Conservation (phyloP, 495 filamentous ascomycete species). For the Acidiella bohemica region DNA sequence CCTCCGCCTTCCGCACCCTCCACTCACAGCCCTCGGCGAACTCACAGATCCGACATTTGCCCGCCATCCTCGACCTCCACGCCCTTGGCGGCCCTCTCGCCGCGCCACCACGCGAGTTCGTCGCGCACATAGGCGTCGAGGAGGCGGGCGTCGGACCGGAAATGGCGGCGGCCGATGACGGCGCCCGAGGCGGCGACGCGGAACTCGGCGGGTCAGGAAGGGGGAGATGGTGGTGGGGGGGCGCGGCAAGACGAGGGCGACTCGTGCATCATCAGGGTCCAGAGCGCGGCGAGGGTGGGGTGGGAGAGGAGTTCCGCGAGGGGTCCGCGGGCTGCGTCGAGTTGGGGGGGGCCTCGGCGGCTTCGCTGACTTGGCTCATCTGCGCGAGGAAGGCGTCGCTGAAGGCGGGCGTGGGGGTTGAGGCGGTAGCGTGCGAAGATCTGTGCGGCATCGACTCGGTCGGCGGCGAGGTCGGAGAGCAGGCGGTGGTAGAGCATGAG, state of each 20-base stretch:
- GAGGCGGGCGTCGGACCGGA: slow-evolving; percentile 50
- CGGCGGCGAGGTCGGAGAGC: slow-evolving; percentile 57
- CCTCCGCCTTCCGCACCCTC: slow-evolving; percentile 40
- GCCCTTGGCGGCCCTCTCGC: slow-evolving; percentile 59
- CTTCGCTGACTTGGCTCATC: slow-evolving; percentile 51
- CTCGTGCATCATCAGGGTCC: slow-evolving; percentile 47
- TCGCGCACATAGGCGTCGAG: slow-evolving; percentile 52
- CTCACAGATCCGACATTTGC: slow-evolving; percentile 65
- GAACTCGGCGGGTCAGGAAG: slow-evolving; percentile 53
- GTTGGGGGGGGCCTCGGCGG: slow-evolving; percentile 20
- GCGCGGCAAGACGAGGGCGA: slow-evolving; percentile 13
- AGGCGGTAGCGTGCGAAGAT: slow-evolving; percentile 60
- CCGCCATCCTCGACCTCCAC: slow-evolving; percentile 80
- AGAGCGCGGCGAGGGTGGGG: slow-evolving; percentile 48
- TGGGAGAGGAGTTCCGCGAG: slow-evolving; percentile 44
- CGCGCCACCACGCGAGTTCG: slow-evolving; percentile 78
- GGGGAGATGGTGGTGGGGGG: slow-evolving; percentile 19
- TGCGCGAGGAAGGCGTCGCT: slow-evolving; percentile 70
- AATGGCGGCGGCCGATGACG: slow-evolving; percentile 53
- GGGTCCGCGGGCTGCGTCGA: slow-evolving; percentile 30
- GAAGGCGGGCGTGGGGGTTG: slow-evolving; percentile 47
- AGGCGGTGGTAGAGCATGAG: slow-evolving; percentile 87
- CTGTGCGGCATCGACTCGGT: slow-evolving; percentile 49
- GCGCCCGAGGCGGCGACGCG: slow-evolving; percentile 36
- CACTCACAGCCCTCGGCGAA: slow-evolving; percentile 49